Evolutionary conservation across 129 eudicot species (phyloP).

Genomic region (Gnaphalium uliginosum): DNA sequence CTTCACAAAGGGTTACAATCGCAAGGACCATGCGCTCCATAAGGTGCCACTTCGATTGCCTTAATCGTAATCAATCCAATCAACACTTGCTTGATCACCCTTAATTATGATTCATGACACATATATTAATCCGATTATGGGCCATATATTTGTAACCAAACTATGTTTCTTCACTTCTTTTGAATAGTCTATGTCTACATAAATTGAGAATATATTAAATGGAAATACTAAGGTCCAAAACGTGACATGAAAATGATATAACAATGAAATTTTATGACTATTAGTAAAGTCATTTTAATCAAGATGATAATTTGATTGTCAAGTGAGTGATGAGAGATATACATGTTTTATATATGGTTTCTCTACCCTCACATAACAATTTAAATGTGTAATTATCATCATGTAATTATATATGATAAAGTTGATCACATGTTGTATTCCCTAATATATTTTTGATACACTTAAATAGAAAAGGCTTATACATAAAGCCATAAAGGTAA

Average conservation of each 20-base stretch:
- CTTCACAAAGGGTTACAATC: not conserved
- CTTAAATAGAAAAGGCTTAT: too few species aligned
- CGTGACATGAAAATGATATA: not conserved
- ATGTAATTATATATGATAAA: too few species aligned
- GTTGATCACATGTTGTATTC: too few species aligned
- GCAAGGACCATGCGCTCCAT: slow-evolving; percentile 4
- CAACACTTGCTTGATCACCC: not conserved
- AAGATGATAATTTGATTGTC: too few species aligned
- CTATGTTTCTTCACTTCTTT: not conserved
- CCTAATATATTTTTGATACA: too few species aligned
- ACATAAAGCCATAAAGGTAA: too few species aligned
- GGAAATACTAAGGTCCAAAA: not conserved
- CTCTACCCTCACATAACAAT: too few species aligned
- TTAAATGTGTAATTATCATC: too few species aligned
- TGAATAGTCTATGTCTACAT: not conserved
- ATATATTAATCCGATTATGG: too few species aligned
- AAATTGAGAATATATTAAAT: not conserved
- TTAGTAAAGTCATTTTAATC: not conserved
- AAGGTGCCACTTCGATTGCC: slow-evolving; percentile 13
- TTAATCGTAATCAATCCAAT: not conserved
- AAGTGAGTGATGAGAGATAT: too few species aligned
- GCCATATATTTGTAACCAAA: too few species aligned
- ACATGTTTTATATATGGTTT: too few species aligned
- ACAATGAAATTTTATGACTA: not conserved
- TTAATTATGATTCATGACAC: not conserved